Base-by-base conservation (phyloP, 106 monocot species). In the Dendrobium catenatum region DNA sequence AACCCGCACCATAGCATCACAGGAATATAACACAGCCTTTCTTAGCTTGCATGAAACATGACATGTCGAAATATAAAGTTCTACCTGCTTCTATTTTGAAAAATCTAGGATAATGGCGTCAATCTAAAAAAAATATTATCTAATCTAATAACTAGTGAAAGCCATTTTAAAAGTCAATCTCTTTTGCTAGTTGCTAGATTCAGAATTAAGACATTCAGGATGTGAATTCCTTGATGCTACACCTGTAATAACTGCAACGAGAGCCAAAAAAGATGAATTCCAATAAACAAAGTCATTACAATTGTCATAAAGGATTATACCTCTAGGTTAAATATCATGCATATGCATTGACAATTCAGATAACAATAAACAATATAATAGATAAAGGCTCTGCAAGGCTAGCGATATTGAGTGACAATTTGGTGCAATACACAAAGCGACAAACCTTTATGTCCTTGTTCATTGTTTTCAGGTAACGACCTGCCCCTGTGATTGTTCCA, bases 401-500 rank as follows among this genome's bases (percentile, higher is more conserved):
- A 51, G 51, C 27, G 37, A 29, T 72, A 29, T 4, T 16, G 5
- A 72, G 72, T 5, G 17, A 22, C 17, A 75, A 75, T 1, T 6
- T 75, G 19, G 6, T 5, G 20, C 51, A 51, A 2, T 43, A 43
- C 43, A 42, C 44, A 20, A 75, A 75, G 15, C 11, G 11, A 75
- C 77, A 79, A 42, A 95, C 98, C 98, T 98, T 98, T 66, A 98
- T 88, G 43, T 93, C 84, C 88, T 84, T 84, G 79, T 95, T 98
- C 98, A 93, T 98, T 85, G 82, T 91, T 82, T 95, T 98, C 77
- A 98, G 84, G 87, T 86, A 98, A 54, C 82, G 72, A 20, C 98
- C 98, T 33, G 93, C 86, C 59, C 94, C 94, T 33, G 91, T 89
- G 48, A 96, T 92, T 78, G 96, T 96, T 73, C 94, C 96, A 86